Evolutionary conservation across 495 filamentous ascomycete genomes (phyloP), one percentile per base, ranked within the genome.

Genomic region (Penicillium taxi): DNA sequence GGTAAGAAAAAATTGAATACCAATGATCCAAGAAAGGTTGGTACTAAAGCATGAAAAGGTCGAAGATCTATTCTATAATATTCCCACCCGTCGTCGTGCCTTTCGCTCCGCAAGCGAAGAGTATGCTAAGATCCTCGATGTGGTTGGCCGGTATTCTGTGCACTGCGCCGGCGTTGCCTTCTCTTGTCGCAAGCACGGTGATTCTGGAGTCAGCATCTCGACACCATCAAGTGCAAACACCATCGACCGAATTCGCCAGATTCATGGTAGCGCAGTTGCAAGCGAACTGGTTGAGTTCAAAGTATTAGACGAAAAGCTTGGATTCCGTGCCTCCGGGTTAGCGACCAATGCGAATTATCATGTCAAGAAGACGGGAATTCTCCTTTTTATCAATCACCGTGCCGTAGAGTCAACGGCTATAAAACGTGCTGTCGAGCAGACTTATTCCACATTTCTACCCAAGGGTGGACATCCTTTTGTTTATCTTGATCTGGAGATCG

Each of bases 321-420:
- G 85, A 0, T 95, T 95, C 64, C 82, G 74, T 39, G 82, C 81
- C 14, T 75, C 78, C 6, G 91, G 86, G 0, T 80, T 83, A 61
- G 78, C 81, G 9, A 96, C 85, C 19, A 99, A 94, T 52, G 90
- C 93, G 14, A 99, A 99, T 50, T 94, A 96, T 59, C 82, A 84
- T 58, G 80, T 91, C 40, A 99, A 96, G 61, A 84, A 82, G 55
- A 95, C 87, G 0, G 82, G 75, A 0, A 70, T 96, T 6, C 67
- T 99, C 5, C 71, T 99, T 3, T 99, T 99, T 60, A 96, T 99
- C 57, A 99, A 99, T 47, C 86, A 96, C 56, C 81, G 93, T 16
- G 82, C 87, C n/a, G 93, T 99, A 3, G 93, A 96, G 48, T 96
- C 89, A 1, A 80, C 82, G 2, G 75, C 81, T 18, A 84, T 96